A percentile compares a stretch with the other conserved stretches of the same genome.
Evolutionary conservation across 805 yeast genomes (phyloP).

Genomic region (Wickerhamomyces kurtzmanii): DNA sequence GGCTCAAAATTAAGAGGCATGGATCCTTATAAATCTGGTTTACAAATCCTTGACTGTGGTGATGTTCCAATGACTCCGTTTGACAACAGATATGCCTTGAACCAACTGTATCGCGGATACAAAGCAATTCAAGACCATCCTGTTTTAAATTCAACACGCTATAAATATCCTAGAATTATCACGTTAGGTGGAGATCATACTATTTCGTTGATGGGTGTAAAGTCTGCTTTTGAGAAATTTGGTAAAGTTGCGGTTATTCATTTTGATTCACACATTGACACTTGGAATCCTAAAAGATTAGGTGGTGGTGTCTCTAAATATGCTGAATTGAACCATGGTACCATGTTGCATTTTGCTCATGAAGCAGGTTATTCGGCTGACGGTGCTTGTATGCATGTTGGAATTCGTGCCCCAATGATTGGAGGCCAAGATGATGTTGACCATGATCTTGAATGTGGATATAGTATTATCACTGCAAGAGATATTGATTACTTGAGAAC

Average conservation of each 20-base stretch:
- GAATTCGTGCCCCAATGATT: conserved; percentile 51
- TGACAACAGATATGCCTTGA: conserved; percentile 44
- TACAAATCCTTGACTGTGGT: conserved; percentile 44
- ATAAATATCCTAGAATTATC: conserved; percentile 28
- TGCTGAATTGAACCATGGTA: conserved; percentile 51
- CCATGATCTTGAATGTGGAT: conserved; percentile 38
- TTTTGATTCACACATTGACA: conserved; percentile 61
- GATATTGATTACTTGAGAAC: conserved; percentile 32
- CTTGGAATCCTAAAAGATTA: conserved; percentile 50
- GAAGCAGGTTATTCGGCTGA: conserved; percentile 46
- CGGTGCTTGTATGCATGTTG: conserved; percentile 43
- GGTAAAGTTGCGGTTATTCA: conserved; percentile 45
- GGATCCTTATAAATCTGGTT: conserved; percentile 33
- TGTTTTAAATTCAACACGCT: conserved; percentile 10
- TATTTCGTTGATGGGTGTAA: conserved; percentile 38
- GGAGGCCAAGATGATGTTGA: conserved; percentile 33
- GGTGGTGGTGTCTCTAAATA: conserved; percentile 53
- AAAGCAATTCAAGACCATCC: conserved; percentile 34
- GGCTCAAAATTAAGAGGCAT: conserved; percentile 24
- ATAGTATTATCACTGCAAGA: conserved; percentile 30
- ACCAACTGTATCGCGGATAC: conserved; percentile 45
- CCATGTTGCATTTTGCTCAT: conserved; percentile 56
- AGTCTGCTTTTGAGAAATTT: conserved; percentile 37
- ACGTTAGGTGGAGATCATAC: conserved; percentile 60
- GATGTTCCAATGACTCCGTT: conserved; percentile 55